phyloP scores from a whole-genome alignment of 306 rosid species.

The Ormosia semicastrata region DNA sequence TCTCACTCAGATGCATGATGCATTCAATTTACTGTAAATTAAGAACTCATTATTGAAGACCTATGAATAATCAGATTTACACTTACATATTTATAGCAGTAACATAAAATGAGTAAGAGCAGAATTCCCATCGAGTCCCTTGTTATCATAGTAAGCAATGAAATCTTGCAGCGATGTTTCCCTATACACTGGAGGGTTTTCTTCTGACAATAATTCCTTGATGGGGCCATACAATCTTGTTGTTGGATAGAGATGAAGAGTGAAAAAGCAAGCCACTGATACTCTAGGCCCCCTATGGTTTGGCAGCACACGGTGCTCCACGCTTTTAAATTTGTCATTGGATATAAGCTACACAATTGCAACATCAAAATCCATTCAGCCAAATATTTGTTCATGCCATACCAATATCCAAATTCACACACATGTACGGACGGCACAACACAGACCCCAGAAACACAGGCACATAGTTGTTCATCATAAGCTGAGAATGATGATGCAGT shows the following conservation, averaged over 20 bases:
- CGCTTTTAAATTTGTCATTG: constrained; percentile 45
- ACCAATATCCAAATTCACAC: neutral
- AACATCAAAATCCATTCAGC: neutral
- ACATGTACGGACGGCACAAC: neutral
- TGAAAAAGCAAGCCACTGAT: constrained; percentile 42
- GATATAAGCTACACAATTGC: constrained; percentile 18
- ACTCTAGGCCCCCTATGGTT: constrained; percentile 35
- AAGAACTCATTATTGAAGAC: neutral
- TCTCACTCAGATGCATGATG: neutral
- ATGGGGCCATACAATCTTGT: constrained; percentile 36
- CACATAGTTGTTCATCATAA: too few species aligned
- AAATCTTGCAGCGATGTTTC: constrained; percentile 32
- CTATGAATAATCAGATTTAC: neutral
- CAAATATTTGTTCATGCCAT: neutral
- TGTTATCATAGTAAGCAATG: constrained; percentile 11
- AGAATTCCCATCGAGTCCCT: constrained; percentile 40
- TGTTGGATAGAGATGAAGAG: constrained; percentile 14
- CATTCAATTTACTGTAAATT: neutral
- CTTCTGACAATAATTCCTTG: constrained; percentile 40
- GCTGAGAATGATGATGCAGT: neutral
- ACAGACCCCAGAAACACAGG: neutral
- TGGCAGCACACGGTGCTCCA: constrained; percentile 41
- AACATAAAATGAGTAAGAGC: constrained; percentile 32
- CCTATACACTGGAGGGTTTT: constrained; percentile 34
- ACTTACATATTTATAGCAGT: neutral